Percentiles rank a stretch among this genome's conserved stretches.
These are phyloP conservation scores for Jatropha curcas DNA, from an alignment of 345 rosid genomes.

Conservation along the genomic window DNA sequence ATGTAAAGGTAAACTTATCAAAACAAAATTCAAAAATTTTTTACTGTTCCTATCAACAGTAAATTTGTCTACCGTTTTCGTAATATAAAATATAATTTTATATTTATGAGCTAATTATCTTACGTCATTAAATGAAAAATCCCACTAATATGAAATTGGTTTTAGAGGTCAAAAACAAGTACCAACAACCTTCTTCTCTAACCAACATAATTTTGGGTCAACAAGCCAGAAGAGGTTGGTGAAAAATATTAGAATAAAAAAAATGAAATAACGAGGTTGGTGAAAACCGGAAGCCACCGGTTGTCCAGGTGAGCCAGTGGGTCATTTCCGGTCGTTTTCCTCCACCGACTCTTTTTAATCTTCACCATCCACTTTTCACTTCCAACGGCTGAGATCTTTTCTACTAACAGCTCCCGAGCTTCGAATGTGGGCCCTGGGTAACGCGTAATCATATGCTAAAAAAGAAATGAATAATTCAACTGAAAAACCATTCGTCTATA, in stretches of 20 bases:
- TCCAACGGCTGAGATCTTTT: conserved; percentile 3
- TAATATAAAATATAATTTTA: no score
- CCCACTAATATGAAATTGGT: no score
- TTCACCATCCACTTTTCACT: conserved; percentile 13
- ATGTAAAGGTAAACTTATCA: no score
- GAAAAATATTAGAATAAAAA: not conserved
- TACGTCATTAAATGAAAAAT: no score
- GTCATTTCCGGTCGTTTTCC: not conserved
- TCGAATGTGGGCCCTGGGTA: not conserved
- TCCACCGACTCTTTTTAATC: conserved; percentile 15
- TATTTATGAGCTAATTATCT: no score
- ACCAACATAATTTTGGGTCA: no score
- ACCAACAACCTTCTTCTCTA: no score
- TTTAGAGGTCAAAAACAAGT: no score
- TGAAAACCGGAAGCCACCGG: conserved; percentile 12
- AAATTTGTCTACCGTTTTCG: no score
- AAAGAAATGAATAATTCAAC: not conserved
- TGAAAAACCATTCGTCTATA: not conserved
- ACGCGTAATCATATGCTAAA: not conserved
- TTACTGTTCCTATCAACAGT: no score
- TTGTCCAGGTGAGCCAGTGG: not conserved
- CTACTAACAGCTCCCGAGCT: not conserved
- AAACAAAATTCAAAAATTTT: no score
- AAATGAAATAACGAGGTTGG: conserved; percentile 3
- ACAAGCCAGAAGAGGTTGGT: not conserved